Conservation (phyloP, 2,329 filamentous ascomycete species). For the Cladosporium sp. region DNA sequence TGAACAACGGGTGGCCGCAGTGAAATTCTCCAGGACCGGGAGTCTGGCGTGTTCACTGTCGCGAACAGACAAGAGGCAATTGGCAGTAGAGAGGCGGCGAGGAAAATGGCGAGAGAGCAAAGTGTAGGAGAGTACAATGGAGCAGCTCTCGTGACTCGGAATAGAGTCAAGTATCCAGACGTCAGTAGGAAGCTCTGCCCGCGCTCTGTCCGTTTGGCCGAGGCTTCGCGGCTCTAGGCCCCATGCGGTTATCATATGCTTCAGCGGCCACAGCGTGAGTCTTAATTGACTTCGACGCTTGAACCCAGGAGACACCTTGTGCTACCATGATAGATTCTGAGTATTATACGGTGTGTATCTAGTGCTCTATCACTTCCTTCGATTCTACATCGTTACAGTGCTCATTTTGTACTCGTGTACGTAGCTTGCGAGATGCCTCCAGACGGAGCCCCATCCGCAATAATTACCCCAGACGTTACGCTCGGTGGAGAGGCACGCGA, state of each 20-base stretch:
- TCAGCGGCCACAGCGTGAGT: neutral
- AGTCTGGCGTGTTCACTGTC: neutral
- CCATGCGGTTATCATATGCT: neutral
- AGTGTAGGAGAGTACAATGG: neutral
- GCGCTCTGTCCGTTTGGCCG: neutral
- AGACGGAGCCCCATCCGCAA: neutral
- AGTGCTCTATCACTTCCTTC: no score
- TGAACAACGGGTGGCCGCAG: neutral
- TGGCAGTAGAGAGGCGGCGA: neutral
- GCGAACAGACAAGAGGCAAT: neutral
- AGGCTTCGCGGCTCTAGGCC: conserved; percentile 1
- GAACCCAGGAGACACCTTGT: neutral
- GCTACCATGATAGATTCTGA: no score
- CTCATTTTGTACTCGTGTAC: no score
- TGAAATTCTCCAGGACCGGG: neutral
- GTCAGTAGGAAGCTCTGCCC: conserved; percentile 5
- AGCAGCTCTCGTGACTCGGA: conserved; percentile 1
- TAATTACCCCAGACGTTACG: neutral
- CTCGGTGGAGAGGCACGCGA: conserved; percentile 8
- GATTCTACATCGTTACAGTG: no score
- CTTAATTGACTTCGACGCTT: neutral
- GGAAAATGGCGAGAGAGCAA: neutral
- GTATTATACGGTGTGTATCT: no score
- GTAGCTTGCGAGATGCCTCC: no score
- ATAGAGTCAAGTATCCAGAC: neutral